Evolutionary conservation across 2,329 filamentous ascomycete genomes (phyloP).

Genomic region (Colletotrichum gloeosporioides): DNA sequence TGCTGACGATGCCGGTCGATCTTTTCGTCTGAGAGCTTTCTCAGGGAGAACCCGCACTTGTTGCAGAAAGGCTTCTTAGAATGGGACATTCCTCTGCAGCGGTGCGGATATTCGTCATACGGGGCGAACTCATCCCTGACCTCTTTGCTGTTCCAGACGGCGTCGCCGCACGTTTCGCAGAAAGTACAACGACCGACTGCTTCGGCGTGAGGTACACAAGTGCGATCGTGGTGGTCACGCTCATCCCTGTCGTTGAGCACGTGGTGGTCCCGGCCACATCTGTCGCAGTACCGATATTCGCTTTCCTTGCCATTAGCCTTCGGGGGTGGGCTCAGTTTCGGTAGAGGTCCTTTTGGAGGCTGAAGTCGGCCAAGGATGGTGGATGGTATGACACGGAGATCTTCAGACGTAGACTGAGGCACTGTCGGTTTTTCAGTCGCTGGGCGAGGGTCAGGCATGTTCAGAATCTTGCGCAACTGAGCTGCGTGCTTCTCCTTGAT

Average conservation of each 20-base stretch:
- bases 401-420: background rate
- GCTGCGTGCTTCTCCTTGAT: slow-evolving; percentile 32
- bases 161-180: slow-evolving; percentile 23
- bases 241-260: slow-evolving; percentile 15
- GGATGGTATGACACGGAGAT: background rate
- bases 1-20: slow-evolving; percentile 18
- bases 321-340: background rate
- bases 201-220: slow-evolving; percentile 24
- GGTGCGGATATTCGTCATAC: slow-evolving; percentile 19
- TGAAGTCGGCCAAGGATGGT: background rate
- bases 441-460: background rate
- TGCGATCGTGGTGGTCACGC: slow-evolving; percentile 24
- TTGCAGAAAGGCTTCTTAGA: slow-evolving; percentile 18
- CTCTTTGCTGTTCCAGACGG: slow-evolving; percentile 10
- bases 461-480: slow-evolving; percentile 18
- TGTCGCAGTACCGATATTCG: slow-evolving; percentile 26
- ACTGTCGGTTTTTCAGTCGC: background rate
- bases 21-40: background rate
- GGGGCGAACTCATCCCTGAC: slow-evolving; percentile 1
- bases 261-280: slow-evolving; percentile 27
- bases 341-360: slow-evolving; percentile 1
- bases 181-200: slow-evolving; percentile 16
- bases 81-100: slow-evolving; percentile 12
- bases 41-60: slow-evolving; percentile 19
- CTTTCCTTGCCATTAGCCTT: slow-evolving; percentile 18